Conservation (phyloP, 352 stramenopile genomes). For the Pythium folliculosum region DNA sequence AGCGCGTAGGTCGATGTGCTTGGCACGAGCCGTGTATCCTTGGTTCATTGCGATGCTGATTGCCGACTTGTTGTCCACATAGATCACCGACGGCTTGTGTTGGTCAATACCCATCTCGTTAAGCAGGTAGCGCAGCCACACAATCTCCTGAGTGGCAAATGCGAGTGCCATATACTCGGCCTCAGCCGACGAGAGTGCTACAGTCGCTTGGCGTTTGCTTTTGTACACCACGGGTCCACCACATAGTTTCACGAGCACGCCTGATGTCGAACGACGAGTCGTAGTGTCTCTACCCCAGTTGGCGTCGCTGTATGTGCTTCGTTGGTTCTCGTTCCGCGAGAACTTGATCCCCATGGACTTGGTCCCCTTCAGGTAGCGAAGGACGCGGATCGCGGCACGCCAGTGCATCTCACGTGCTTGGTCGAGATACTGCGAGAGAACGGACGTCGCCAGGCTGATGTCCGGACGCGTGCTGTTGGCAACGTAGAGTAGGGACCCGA, state of each 20-base stretch:
- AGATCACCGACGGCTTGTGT: neutral
- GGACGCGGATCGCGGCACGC: neutral
- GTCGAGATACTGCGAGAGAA: neutral
- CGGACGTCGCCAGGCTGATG: neutral
- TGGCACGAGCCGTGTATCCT: conserved; percentile 7
- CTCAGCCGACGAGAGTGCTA: conserved; percentile 26
- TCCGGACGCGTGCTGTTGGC: neutral
- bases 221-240: conserved; percentile 26
- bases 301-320: conserved; percentile 20
- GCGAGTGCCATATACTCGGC: conserved; percentile 32
- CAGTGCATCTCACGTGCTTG: neutral
- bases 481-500: neutral
- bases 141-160: conserved; percentile 20
- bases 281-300: conserved; percentile 26
- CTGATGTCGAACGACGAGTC: conserved; percentile 26
- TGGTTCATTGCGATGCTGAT: conserved; percentile 8
- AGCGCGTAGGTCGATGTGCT: conserved; percentile 14
- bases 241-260: conserved; percentile 18
- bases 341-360: too few species aligned
- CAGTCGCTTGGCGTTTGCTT: conserved; percentile 21
- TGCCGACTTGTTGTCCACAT: conserved; percentile 8
- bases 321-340: too few species aligned
- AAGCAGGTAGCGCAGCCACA: conserved; percentile 23
- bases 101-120: neutral
- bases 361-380: neutral